phyloP scores from a whole-genome alignment of 2,329 filamentous ascomycete species.

The Pseudogymnoascus sp. region DNA sequence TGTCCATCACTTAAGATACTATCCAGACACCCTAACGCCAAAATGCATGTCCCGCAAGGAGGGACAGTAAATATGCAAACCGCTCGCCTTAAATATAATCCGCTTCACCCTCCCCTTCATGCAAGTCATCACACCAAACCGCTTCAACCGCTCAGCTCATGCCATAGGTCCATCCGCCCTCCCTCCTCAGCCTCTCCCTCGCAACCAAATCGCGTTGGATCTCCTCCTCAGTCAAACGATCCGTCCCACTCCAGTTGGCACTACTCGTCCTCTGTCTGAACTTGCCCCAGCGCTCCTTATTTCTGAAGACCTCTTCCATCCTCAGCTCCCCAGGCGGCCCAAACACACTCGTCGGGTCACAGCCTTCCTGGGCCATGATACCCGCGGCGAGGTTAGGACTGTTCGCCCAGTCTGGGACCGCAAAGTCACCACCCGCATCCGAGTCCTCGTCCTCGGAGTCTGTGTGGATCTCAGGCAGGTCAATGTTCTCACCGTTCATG shows the following conservation, averaged over 20 bases:
- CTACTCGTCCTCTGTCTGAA: slow-evolving; percentile 89
- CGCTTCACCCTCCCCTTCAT: background rate
- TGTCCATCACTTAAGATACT: slow-evolving; percentile 3
- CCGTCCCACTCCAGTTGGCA: slow-evolving; percentile 84
- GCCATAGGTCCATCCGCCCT: slow-evolving; percentile 75
- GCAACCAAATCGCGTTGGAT: slow-evolving; percentile 72
- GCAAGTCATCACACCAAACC: background rate
- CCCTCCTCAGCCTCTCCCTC: slow-evolving; percentile 68
- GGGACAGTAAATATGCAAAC: slow-evolving; percentile 5
- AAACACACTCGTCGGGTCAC: slow-evolving; percentile 81
- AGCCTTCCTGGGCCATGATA: slow-evolving; percentile 72
- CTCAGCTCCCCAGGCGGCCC: slow-evolving; percentile 80
- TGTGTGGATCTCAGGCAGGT: slow-evolving; percentile 89
- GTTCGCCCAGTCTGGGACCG: slow-evolving; percentile 77
- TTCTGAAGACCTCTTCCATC: slow-evolving; percentile 96
- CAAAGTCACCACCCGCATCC: slow-evolving; percentile 51
- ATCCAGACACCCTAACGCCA: slow-evolving; percentile 5
- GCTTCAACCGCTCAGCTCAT: slow-evolving; percentile 12
- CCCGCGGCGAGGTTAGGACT: slow-evolving; percentile 72
- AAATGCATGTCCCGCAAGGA: slow-evolving; percentile 3
- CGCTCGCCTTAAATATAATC: slow-evolving; percentile 4
- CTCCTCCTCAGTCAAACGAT: slow-evolving; percentile 80
- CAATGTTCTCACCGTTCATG: slow-evolving; percentile 81
- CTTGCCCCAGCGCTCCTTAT: slow-evolving; percentile 75
- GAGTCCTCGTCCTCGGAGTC: slow-evolving; percentile 85